Base-by-base conservation (phyloP, 495 filamentous ascomycete genomes). In the Hypoxylon lienhwacheense region DNA sequence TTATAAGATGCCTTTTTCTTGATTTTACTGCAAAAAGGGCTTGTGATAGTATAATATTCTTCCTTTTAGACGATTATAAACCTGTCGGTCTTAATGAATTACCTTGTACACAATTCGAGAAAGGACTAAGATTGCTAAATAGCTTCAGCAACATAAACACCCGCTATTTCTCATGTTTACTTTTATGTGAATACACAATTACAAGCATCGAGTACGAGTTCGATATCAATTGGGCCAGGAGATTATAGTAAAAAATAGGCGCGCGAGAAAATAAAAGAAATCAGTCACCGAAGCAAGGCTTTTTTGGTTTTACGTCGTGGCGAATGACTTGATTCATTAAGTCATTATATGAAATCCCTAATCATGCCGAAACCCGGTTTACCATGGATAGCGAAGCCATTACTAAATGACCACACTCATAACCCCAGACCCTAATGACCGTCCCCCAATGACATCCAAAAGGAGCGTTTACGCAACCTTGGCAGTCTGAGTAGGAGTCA, bases 401-500 rank as follows among this genome's bases (percentile, higher is more conserved):
- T 60, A 61, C 62, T 59, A 55, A n/a, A 67, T 42, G 65, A 61
- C 62, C 62, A 47, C 31, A 58, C 32, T 46, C 52, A 55, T 61
- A 53, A 47, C 59, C 56, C 62, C 55, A 55, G 58, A 52, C 52
- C 58, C 47, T 25, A n/a, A 36, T 36, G 47, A 56, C 53, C n/a
- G n/a, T n/a, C 60, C 56, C 48, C 61, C 32, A 32, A 55, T 55
- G 55, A 67, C 54, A 59, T 60, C 54, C 26, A 53, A 51, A 47
- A 31, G 41, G 16, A 55, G 52, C 53, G 20, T 54, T 63, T 65
- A 67, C 33, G 63, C 50, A 37, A 72, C 68, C 74, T 77, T 79
- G 56, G 71, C 65, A 61, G 63, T 67, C 66, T 92, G 87, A 74
- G 89, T 90, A 52, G 95, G 91, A 77, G 85, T 89, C 73, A 99